Percentiles rank a stretch among this genome's conserved stretches.
Evolutionary conservation across 495 filamentous ascomycete species (phyloP).

Genomic region (Aspergillus asperescens): DNA sequence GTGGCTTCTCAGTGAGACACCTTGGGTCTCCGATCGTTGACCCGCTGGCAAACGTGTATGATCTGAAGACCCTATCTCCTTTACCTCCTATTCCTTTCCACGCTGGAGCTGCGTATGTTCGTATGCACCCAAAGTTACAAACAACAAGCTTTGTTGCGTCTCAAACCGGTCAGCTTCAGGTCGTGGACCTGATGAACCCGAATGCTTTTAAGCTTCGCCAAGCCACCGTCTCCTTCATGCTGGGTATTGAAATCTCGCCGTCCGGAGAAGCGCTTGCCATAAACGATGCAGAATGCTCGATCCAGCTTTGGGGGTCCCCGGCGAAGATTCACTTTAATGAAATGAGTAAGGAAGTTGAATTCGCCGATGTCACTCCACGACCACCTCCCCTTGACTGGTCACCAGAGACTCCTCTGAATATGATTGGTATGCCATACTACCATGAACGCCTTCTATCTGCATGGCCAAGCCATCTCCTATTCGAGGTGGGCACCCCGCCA

Average conservation of each 20-base stretch:
- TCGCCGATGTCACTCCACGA: slow-evolving; percentile 57
- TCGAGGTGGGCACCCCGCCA: slow-evolving; percentile 79
- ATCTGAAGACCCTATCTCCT: slow-evolving; percentile 77
- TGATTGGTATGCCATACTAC: slow-evolving; percentile 90
- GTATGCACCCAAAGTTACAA: slow-evolving; percentile 90
- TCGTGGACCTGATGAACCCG: slow-evolving; percentile 92
- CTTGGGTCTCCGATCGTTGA: slow-evolving; percentile 66
- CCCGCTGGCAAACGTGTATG: slow-evolving; percentile 87
- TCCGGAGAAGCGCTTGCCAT: slow-evolving; percentile 86
- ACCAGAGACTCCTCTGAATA: slow-evolving; percentile 73
- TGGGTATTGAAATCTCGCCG: slow-evolving; percentile 74
- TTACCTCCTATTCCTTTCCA: slow-evolving; percentile 89
- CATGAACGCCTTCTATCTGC: slow-evolving; percentile 79
- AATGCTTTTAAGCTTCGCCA: slow-evolving; percentile 87
- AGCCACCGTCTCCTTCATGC: slow-evolving; percentile 70
- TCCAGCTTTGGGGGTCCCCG: slow-evolving; percentile 89
- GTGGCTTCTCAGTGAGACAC: slow-evolving; percentile 78
- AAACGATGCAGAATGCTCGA: slow-evolving; percentile 67
- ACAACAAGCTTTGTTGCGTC: slow-evolving; percentile 90
- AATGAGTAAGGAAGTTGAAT: slow-evolving; percentile 70
- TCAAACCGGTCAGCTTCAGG: slow-evolving; percentile 84
- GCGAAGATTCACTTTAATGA: slow-evolving; percentile 88
- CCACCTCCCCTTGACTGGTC: slow-evolving; percentile 58
- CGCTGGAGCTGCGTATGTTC: slow-evolving; percentile 82
- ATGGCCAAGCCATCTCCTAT: slow-evolving; percentile 78